Evolutionary conservation across 2,329 filamentous ascomycete genomes (phyloP).

Genomic region (Penicillium sp.): DNA sequence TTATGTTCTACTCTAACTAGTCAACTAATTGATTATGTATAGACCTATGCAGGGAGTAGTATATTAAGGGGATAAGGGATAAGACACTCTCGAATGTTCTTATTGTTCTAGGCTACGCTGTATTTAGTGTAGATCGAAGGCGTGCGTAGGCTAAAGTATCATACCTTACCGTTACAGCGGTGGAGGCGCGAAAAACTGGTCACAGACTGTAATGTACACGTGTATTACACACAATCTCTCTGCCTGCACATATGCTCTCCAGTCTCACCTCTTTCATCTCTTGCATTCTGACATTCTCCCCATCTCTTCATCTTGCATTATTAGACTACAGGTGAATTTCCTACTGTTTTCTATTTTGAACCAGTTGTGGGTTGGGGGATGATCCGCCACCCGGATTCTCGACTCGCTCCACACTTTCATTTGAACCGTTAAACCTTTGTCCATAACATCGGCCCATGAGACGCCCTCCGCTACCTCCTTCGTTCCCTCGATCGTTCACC

Average conservation of each 20-base stretch:
- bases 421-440: conserved; percentile 6
- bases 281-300: conserved; percentile 3
- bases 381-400: conserved; percentile 26
- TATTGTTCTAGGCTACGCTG: conserved; percentile 1
- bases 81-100: conserved; percentile 2
- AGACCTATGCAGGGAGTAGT: no score
- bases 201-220: conserved; percentile 13
- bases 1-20: no score
- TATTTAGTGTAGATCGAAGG: background rate
- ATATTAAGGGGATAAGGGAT: background rate
- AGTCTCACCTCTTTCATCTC: background rate
- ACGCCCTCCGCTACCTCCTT: background rate
- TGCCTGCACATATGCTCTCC: background rate
- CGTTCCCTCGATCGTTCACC: background rate
- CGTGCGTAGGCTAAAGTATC: conserved; percentile 4
- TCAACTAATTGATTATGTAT: no score
- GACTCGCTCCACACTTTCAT: conserved; percentile 20
- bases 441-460: conserved; percentile 9
- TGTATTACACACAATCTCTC: conserved; percentile 21
- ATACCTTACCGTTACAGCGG: background rate
- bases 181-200: conserved; percentile 5
- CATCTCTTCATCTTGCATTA: background rate
- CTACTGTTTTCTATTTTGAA: background rate
- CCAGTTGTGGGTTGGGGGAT: conserved; percentile 21
- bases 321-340: background rate